Conservation (phyloP, 768 basidiomycete species). For the Russula ochroleuca region DNA sequence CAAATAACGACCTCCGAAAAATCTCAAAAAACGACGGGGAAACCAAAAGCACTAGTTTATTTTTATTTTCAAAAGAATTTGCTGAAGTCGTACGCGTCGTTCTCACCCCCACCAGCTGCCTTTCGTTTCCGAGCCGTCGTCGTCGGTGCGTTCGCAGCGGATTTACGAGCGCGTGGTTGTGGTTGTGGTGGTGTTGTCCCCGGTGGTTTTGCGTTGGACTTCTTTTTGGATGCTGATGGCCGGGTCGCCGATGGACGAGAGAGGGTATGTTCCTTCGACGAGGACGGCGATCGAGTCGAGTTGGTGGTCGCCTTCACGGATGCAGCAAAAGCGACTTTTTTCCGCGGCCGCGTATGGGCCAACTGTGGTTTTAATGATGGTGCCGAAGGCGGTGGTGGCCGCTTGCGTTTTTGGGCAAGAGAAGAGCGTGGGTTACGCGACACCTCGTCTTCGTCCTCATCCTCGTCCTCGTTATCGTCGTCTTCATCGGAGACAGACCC, state of each 20-base stretch:
- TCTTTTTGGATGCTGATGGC: neutral
- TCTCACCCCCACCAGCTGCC: slow-evolving; percentile 29
- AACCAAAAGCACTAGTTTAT: too few relatives aligned
- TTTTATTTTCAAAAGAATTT: slow-evolving; percentile 44
- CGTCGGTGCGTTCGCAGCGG: slow-evolving; percentile 39
- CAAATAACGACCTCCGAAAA: too few relatives aligned
- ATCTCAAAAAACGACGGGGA: too few relatives aligned
- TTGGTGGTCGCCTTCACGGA: neutral
- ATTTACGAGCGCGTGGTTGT: slow-evolving; percentile 11
- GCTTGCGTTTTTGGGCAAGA: slow-evolving; percentile 35
- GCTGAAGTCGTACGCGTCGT: slow-evolving; percentile 54
- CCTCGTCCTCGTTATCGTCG: neutral
- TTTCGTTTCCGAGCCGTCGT: slow-evolving; percentile 20
- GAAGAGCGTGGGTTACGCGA: slow-evolving; percentile 17
- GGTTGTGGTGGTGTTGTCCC: neutral
- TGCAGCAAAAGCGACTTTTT: slow-evolving; percentile 35
- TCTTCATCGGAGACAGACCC: neutral
- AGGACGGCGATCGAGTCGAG: neutral
- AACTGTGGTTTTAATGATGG: neutral
- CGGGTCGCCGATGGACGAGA: neutral
- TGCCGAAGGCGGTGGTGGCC: slow-evolving; percentile 7
- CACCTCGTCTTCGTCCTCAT: slow-evolving; percentile 33
- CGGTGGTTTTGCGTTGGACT: neutral
- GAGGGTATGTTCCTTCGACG: neutral
- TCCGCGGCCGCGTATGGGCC: slow-evolving; percentile 31